Percentiles rank a stretch among this genome's conserved stretches.
Evolutionary conservation across 208 protist genomes (phyloP).

Genomic region (Leishmania tarentolae): DNA sequence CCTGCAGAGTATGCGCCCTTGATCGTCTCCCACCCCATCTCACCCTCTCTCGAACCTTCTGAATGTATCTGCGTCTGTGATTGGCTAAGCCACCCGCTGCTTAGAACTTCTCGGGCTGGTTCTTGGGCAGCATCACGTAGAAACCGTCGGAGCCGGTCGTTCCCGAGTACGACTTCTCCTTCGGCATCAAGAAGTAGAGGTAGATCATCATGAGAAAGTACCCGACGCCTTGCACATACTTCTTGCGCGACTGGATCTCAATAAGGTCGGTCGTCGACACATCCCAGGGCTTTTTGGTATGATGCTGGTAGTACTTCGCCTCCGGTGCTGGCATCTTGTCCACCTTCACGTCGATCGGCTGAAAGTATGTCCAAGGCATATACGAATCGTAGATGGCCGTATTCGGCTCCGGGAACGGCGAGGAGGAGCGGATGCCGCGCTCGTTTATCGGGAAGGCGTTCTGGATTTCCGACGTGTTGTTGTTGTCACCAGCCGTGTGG

Average conservation of each 20-base stretch:
- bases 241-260: slow-evolving; percentile 89
- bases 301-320: slow-evolving; percentile 90
- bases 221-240: slow-evolving; percentile 82
- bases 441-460: slow-evolving; percentile 87
- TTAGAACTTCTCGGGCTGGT: slow-evolving; percentile 89
- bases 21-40: neutral
- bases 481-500: slow-evolving; percentile 85
- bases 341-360: slow-evolving; percentile 87
- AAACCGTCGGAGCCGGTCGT: slow-evolving; percentile 81
- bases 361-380: slow-evolving; percentile 91
- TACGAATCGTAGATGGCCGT: slow-evolving; percentile 92
- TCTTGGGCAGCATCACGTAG: slow-evolving; percentile 87
- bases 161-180: slow-evolving; percentile 91
- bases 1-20: neutral
- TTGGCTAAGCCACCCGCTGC: neutral
- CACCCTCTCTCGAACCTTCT: neutral
- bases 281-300: slow-evolving; percentile 90
- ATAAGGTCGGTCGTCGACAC: slow-evolving; percentile 86
- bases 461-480: slow-evolving; percentile 78
- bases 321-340: slow-evolving; percentile 85
- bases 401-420: slow-evolving; percentile 88
- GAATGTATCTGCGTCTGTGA: neutral
- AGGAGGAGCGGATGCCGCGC: slow-evolving; percentile 88
- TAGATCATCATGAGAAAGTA: slow-evolving; percentile 73
- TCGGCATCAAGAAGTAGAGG: slow-evolving; percentile 91